Evolutionary conservation across 305 asterid species (phyloP).

Genomic region (Rubia peregrina): DNA sequence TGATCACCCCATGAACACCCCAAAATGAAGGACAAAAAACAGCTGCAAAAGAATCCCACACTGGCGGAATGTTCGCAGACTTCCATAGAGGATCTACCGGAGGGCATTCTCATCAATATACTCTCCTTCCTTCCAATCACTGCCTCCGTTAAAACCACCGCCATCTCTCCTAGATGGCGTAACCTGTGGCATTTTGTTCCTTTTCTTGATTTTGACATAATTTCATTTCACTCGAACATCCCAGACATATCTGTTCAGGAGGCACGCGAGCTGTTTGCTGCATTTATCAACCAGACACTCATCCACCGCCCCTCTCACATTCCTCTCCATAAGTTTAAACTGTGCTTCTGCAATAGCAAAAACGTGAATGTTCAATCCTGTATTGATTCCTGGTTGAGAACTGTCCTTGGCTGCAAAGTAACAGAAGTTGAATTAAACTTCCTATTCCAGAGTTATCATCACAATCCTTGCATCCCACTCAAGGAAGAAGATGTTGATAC

Average conservation of each 20-base stretch:
- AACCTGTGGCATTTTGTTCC: constrained; percentile 10
- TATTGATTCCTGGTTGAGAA: background rate
- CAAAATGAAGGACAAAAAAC: background rate
- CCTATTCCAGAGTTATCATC: background rate
- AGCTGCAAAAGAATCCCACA: background rate
- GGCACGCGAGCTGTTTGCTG: background rate
- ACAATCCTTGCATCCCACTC: background rate
- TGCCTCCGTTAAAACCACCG: background rate
- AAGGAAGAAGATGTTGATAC: background rate
- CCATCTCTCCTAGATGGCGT: background rate
- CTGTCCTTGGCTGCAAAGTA: background rate
- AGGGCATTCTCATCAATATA: background rate
- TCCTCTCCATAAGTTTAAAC: background rate
- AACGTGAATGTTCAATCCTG: background rate
- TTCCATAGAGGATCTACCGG: constrained; percentile 6
- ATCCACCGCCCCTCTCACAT: background rate
- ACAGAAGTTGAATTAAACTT: background rate
- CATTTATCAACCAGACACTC: background rate
- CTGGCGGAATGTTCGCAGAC: background rate
- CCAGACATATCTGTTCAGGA: background rate
- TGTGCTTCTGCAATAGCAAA: background rate
- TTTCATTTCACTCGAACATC: background rate
- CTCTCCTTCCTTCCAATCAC: constrained; percentile 7
- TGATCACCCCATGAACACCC: background rate
- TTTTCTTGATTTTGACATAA: background rate